Evolutionary conservation across 805 yeast genomes (phyloP).

Genomic region (Kuraishia piskuri): DNA sequence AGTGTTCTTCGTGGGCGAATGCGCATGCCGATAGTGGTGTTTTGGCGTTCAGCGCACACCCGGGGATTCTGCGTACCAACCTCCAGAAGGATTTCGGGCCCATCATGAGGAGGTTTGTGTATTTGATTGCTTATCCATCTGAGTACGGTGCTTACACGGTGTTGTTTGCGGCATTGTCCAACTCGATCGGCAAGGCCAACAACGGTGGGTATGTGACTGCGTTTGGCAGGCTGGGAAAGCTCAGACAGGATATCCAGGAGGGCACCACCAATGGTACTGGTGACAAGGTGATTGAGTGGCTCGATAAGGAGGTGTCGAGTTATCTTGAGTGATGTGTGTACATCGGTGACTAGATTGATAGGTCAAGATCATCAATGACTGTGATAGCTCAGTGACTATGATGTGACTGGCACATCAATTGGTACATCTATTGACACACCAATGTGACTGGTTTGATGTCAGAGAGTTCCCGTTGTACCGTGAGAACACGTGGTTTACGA

Average conservation of each 20-base stretch:
- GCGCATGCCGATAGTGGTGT: background rate
- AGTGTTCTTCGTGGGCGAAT: conserved; percentile 24
- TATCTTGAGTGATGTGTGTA: background rate
- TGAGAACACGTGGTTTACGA: no score
- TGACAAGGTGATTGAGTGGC: conserved; percentile 23
- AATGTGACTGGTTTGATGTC: no score
- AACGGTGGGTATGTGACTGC: conserved; percentile 24
- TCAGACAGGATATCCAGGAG: conserved; percentile 26
- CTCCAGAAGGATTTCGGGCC: background rate
- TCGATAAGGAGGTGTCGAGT: conserved; percentile 14
- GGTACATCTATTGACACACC: no score
- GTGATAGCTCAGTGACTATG: no score
- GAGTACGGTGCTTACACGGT: conserved; percentile 28
- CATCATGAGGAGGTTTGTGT: background rate
- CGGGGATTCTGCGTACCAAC: conserved; percentile 1
- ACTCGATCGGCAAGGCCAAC: conserved; percentile 16
- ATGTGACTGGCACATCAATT: no score
- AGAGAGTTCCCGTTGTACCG: no score
- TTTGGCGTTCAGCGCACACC: conserved; percentile 5
- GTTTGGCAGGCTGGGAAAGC: conserved; percentile 14
- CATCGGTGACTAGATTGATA: background rate
- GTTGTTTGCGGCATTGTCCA: conserved; percentile 27
- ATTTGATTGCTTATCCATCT: background rate
- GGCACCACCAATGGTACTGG: conserved; percentile 25
- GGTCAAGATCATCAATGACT: no score